Conservation (phyloP, 1,284 basidiomycete genomes). For the Singerocomus inundabilis region DNA sequence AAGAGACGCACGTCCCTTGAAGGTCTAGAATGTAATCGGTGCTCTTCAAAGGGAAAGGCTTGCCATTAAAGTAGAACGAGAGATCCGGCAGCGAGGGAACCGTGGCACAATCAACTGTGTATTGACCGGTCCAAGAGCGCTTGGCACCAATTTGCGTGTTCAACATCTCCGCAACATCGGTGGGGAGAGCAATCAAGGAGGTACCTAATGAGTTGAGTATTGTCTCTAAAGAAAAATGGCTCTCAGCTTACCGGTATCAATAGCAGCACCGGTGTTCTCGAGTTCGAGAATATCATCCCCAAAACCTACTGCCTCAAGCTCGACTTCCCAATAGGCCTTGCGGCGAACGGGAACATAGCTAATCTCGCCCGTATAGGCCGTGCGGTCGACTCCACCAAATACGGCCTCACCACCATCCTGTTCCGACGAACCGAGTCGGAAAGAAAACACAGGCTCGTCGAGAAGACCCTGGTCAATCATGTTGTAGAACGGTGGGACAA, state of each 20-base stretch:
- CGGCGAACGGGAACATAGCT: slow-evolving; percentile 90
- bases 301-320: slow-evolving; percentile 83
- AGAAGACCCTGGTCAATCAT: slow-evolving; percentile 87
- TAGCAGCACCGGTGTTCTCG: slow-evolving; percentile 91
- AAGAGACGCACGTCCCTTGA: slow-evolving; percentile 90
- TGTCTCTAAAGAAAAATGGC: background rate
- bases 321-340: slow-evolving; percentile 99
- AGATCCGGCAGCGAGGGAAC: slow-evolving; percentile 86
- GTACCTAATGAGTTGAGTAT: slow-evolving; percentile 55
- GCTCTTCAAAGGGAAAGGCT: slow-evolving; percentile 77
- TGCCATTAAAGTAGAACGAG: slow-evolving; percentile 80
- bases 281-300: slow-evolving; percentile 85
- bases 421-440: slow-evolving; percentile 89
- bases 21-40: slow-evolving; percentile 89
- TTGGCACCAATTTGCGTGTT: slow-evolving; percentile 94
- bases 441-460: slow-evolving; percentile 88
- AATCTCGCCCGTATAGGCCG: slow-evolving; percentile 82
- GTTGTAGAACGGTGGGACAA: slow-evolving; percentile 93
- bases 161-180: slow-evolving; percentile 96
- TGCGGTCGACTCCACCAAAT: slow-evolving; percentile 89
- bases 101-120: slow-evolving; percentile 86
- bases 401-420: slow-evolving; percentile 89
- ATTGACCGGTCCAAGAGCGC: slow-evolving; percentile 94
- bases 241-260: slow-evolving; percentile 78
- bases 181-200: slow-evolving; percentile 88